Base-by-base conservation (phyloP, 306 rosid genomes). In the Glycine latifolia region DNA sequence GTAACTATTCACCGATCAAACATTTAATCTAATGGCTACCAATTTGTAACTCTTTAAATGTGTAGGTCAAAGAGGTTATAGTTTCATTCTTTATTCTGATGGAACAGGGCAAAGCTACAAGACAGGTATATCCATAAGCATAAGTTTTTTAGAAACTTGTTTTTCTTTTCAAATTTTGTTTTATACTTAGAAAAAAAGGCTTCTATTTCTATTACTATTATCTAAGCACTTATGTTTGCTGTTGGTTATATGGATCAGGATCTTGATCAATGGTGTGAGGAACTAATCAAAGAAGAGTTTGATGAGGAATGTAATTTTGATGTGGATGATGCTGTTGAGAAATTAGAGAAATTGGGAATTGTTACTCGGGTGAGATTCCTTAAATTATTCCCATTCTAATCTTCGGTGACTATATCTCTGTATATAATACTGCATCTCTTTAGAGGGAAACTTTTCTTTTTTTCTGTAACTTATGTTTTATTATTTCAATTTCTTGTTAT, bases 31-130 rank as follows among this genome's bases (percentile, higher is more conserved):
- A 59, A 77, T 16, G 10, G 83, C 20, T 63, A 53, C 7, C 54
- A 58, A 75, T 82, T 46, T 78, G 47, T 67, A 60, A 78, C 69
- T 77, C 82, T 83, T 81, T 26, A 26, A 47, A 78, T 81, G 60
- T 83, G 79, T 81, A 95, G 99, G 97, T 95, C 83, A 95, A 93
- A 88, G 99, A 95, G 88, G 96, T 93, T 81, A 95, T 93, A 39
- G 75, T 95, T 81, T 86, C 96, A 53, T 95, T 93, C 90, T 95
- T 82, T 83, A 90, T 95, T 84, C 75, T 95, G 88, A 93, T 95
- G 99, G 97, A 93, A 79, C 97, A 93, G 68, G 98, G 99, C 73
- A 95, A 90, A 89, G 93, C 94, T 79, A 95, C 97, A 39, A 70
- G 85, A 79, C 91, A 81, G 87, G 99, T 91, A 74, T 31, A 62